These are phyloP conservation scores for Candida nemodendra DNA, from an alignment of 805 yeast species.

Conservation along the genomic window DNA sequence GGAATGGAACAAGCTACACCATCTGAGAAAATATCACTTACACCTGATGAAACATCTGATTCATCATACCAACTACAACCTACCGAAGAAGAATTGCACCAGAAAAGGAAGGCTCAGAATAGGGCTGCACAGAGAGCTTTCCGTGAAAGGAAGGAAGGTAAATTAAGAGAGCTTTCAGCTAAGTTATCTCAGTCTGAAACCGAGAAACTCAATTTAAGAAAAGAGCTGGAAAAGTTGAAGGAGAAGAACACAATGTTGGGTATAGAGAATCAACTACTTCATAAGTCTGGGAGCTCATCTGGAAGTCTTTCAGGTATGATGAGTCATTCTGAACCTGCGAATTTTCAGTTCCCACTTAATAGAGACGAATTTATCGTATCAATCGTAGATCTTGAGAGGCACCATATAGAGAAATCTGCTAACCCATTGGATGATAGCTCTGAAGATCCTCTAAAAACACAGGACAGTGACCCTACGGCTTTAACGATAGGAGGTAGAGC, in stretches of 20 bases:
- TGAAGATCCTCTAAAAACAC: neutral
- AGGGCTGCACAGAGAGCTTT: conserved; percentile 88
- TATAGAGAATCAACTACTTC: conserved; percentile 60
- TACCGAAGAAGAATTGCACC: conserved; percentile 41
- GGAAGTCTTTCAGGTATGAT: neutral
- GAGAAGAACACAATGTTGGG: conserved; percentile 55
- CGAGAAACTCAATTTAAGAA: conserved; percentile 40
- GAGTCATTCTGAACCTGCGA: conserved; percentile 1
- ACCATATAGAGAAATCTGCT: conserved; percentile 13
- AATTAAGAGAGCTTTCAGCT: conserved; percentile 62
- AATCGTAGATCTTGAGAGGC: conserved; percentile 18
- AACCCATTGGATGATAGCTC: conserved; percentile 12
- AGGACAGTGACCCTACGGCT: neutral
- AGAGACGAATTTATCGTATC: conserved; percentile 26
- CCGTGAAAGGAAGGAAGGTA: conserved; percentile 75
- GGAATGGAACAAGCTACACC: neutral
- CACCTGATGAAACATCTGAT: conserved; percentile 5
- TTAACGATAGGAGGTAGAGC: conserved; percentile 10
- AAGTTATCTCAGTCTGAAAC: conserved; percentile 56
- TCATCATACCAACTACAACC: conserved; percentile 5
- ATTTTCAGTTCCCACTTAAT: conserved; percentile 27
- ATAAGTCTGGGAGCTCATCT: conserved; percentile 26
- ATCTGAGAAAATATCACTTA: too few species aligned
- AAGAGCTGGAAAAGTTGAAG: conserved; percentile 42
- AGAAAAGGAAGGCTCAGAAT: conserved; percentile 72